A percentile compares a stretch with the other conserved stretches of the same genome.
Evolutionary conservation across 495 filamentous ascomycete species (phyloP).

Genomic region (Hyphodiscus hymeniophilus): DNA sequence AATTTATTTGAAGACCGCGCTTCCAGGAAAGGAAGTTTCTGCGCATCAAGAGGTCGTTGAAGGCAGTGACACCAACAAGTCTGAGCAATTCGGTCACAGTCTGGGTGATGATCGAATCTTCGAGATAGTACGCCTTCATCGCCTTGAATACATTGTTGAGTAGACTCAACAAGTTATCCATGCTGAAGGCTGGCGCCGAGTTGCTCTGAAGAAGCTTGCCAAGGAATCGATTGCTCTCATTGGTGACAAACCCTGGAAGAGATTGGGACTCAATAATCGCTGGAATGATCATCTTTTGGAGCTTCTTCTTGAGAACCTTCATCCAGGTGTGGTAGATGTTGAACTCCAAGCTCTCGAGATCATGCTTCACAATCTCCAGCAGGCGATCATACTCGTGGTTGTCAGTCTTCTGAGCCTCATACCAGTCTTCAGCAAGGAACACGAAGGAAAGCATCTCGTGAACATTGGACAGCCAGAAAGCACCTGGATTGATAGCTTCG

Average conservation of each 20-base stretch:
- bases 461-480: conserved; percentile 99
- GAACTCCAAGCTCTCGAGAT: conserved; percentile 96
- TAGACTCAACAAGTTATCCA: conserved; percentile 96
- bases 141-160: conserved; percentile 97
- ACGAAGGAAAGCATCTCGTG: conserved; percentile 99
- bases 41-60: conserved; percentile 97
- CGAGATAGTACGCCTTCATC: conserved; percentile 96
- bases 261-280: conserved; percentile 99
- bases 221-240: conserved; percentile 94
- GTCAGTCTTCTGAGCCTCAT: conserved; percentile 97
- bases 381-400: conserved; percentile 98
- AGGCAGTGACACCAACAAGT: conserved; percentile 94
- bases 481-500: conserved; percentile 92
- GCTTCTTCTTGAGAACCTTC: conserved; percentile 98
- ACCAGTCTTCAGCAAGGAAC: conserved; percentile 99
- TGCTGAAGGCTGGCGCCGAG: conserved; percentile 87
- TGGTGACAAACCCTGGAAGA: conserved; percentile 95
- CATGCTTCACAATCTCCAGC: conserved; percentile 97
- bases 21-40: conserved; percentile 99
- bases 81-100: conserved; percentile 89
- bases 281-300: conserved; percentile 98
- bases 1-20: conserved; percentile 98
- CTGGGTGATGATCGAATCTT: conserved; percentile 92
- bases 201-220: conserved; percentile 89
- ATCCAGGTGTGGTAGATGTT: conserved; percentile 99